Evolutionary conservation across 2,329 filamentous ascomycete species (phyloP).

Genomic region (Coniochaeta sp.): DNA sequence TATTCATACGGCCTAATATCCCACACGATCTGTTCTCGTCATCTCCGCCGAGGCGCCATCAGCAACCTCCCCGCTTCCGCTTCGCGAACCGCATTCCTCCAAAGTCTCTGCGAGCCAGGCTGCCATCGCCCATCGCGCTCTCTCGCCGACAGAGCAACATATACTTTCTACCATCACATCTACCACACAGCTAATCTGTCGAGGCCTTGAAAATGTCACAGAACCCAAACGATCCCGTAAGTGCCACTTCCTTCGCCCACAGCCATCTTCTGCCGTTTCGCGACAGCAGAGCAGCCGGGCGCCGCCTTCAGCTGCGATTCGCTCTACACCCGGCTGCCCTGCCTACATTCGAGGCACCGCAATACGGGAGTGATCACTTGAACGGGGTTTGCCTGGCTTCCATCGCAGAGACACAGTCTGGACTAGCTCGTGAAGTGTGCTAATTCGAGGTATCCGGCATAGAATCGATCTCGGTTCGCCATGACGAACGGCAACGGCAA

Average conservation of each 20-base stretch:
- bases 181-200: conserved; percentile 9
- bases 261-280: neutral
- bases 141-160: neutral
- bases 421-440: conserved; percentile 9
- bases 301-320: no score
- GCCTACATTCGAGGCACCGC: no score
- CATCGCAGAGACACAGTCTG: neutral
- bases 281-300: no score
- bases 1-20: no score
- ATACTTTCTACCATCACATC: conserved; percentile 5
- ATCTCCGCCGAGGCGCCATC: neutral
- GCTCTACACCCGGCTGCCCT: no score
- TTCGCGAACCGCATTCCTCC: neutral
- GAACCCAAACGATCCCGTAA: conserved; percentile 25
- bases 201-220: conserved; percentile 23
- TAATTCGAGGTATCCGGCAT: neutral
- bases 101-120: conserved; percentile 8
- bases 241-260: conserved; percentile 6
- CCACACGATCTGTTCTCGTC: neutral
- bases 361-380: no score
- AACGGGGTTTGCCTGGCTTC: no score
- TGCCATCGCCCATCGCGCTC: conserved; percentile 2
- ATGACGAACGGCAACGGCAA: conserved; percentile 24
- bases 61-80: neutral
- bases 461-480: conserved; percentile 21